phyloP scores from a whole-genome alignment of 306 rosid genomes.

The Castanospermum australe region DNA sequence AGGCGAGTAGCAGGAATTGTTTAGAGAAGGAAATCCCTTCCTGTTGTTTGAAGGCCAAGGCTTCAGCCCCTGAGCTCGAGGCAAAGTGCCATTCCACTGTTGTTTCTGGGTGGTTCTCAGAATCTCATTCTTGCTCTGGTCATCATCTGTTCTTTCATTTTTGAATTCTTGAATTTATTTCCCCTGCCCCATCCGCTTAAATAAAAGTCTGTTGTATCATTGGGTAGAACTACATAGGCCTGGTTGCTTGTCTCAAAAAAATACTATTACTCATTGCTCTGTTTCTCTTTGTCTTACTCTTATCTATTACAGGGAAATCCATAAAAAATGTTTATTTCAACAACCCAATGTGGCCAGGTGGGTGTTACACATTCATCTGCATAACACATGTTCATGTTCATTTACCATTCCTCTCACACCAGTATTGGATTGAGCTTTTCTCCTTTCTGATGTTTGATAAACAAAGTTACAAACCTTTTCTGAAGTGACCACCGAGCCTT shows the following conservation, averaged over 20 bases:
- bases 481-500: background rate
- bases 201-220: background rate
- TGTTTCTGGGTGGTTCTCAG: conserved; percentile 99
- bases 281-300: background rate
- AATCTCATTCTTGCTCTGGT: conserved; percentile 78
- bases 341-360: conserved; percentile 99
- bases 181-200: background rate
- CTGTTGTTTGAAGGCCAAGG: conserved; percentile 89
- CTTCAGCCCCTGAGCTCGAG: conserved; percentile 73
- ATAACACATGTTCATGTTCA: background rate
- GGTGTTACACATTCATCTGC: conserved; percentile 1
- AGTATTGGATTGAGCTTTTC: background rate
- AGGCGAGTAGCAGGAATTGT: conserved; percentile 73
- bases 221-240: background rate
- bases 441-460: conserved; percentile 12
- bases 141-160: conserved; percentile 40
- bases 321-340: conserved; percentile 62
- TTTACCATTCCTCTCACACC: background rate
- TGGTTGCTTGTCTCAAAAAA: background rate
- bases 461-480: background rate
- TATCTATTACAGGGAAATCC: conserved; percentile 51
- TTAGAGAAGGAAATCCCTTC: conserved; percentile 67
- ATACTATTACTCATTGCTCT: background rate
- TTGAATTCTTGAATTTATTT: background rate
- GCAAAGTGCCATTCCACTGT: conserved; percentile 88